Evolutionary conservation across 2,329 filamentous ascomycete genomes (phyloP).

Genomic region (Chrysosporium queenslandicum): DNA sequence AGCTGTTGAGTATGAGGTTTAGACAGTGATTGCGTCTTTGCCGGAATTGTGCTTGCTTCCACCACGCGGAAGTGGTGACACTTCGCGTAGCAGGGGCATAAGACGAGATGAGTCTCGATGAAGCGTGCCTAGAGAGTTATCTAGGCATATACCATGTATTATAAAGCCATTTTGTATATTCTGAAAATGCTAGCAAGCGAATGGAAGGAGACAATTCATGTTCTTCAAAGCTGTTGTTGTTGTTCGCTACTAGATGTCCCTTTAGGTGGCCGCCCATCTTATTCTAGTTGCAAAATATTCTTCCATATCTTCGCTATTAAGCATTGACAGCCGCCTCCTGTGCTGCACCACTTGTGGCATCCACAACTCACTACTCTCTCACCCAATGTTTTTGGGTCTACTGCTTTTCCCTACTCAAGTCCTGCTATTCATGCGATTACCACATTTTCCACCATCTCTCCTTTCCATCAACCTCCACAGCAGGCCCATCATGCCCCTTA

Average conservation of each 20-base stretch:
- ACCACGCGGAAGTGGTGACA: no score
- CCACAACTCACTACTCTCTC: neutral
- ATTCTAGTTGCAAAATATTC: no score
- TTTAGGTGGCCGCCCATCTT: no score
- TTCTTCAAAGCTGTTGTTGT: neutral
- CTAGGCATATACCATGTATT: constrained; percentile 1
- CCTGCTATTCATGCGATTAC: neutral
- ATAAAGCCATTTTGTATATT: constrained; percentile 1
- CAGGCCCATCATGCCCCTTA: neutral
- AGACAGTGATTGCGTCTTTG: neutral
- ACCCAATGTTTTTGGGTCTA: neutral
- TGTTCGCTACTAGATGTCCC: no score
- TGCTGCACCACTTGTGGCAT: neutral
- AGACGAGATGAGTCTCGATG: neutral
- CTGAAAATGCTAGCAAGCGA: constrained; percentile 3
- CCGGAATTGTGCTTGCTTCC: neutral
- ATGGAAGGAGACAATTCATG: neutral
- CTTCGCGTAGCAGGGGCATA: no score
- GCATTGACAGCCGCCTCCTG: neutral
- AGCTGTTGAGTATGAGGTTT: constrained; percentile 22
- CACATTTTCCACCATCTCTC: constrained; percentile 6
- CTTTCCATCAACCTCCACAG: neutral
- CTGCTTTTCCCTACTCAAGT: no score
- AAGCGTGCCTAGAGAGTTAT: neutral
- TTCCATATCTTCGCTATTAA: no score